Base-by-base conservation (phyloP, 1,139 yeast species). In the Candida dubliniensis region DNA sequence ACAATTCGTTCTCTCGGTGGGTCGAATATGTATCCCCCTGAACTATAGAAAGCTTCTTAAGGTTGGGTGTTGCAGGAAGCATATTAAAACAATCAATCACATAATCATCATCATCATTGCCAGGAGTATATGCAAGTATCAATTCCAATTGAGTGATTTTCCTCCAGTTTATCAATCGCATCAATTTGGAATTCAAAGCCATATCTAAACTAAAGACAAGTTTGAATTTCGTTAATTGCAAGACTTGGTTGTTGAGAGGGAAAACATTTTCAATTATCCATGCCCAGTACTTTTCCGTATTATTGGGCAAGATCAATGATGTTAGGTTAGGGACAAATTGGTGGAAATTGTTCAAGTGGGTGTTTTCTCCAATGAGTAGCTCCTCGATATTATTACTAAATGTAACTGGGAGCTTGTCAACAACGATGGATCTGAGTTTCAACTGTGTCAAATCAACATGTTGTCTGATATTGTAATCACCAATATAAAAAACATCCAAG, bases 1-100 rank as follows among this genome's bases (percentile, higher is more conserved):
- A 83, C 18, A 66, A 63, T 54, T 84, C 89, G 23, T 77, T 74
- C 32, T 67, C 61, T 38, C 68, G 67, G 56, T 82, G 88, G 41
- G 54, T 53, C 18, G 47, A 43, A 35, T 48, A 53, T 2, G 44
- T 60, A 0, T 75, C 69, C 40, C 64, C 68, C 50, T 82, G 86
- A 2, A 68, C 60, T 2, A 84, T 51, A 0, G 82, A 66, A 3
- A 83, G 50, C n/a, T 64, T 64, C 2, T 51, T 54, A 15, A 81
- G 55, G 0, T 48, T 46, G 3, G 49, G 42, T 64, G 52, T 31
- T 5, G 12, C 11, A 59, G 64, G 14, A 64, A 59, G 31, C 27
- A 45, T 29, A 18, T 52, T 60, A 3, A 70, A 51, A 47, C 79
- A 71, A 4, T 59, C 66, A 9, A 64, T 63, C 9, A 77, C 53